Conservation (phyloP, 23 red algal species). For the Pyropia haitanensis region DNA sequence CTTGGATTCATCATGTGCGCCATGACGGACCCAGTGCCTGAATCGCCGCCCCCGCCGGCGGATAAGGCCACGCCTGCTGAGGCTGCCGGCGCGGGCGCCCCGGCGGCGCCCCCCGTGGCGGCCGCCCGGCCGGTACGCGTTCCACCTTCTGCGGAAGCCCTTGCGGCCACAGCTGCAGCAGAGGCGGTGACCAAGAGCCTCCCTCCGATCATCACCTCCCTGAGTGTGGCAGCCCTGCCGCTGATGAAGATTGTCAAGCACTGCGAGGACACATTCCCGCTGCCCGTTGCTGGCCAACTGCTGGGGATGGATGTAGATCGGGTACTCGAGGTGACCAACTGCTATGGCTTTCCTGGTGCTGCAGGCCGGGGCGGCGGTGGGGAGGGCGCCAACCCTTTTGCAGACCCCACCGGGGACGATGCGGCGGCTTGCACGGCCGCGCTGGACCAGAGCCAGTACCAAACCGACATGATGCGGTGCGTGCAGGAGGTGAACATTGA, state of each 20-base stretch:
- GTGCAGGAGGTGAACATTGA: constrained; percentile 91
- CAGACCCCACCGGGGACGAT: constrained; percentile 41
- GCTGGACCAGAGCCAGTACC: constrained; percentile 60
- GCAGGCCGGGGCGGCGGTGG: too few species aligned
- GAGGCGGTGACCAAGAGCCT: too few species aligned
- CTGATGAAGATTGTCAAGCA: constrained; percentile 93
- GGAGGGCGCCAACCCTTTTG: constrained; percentile 16
- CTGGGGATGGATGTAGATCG: constrained; percentile 85
- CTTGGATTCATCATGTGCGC: too few species aligned
- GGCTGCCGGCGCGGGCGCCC: too few species aligned
- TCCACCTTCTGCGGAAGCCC: too few species aligned
- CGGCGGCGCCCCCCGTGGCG: too few species aligned
- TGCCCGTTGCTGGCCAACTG: constrained; percentile 84
- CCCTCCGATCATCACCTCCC: too few species aligned
- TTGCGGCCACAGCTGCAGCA: too few species aligned
- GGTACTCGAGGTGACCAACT: constrained; percentile 84
- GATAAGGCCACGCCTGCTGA: too few species aligned
- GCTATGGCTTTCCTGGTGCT: constrained; percentile 38
- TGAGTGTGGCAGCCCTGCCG: background rate
- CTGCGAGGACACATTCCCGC: constrained; percentile 76
- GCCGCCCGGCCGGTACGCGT: too few species aligned
- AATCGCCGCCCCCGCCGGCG: too few species aligned
- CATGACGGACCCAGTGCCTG: too few species aligned
- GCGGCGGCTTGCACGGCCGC: constrained; percentile 23
- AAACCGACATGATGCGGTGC: constrained; percentile 92